A percentile compares a stretch with the other conserved stretches of the same genome.
Conservation (phyloP, 2,329 filamentous ascomycete genomes). For the Teratosphaeria destructans region DNA sequence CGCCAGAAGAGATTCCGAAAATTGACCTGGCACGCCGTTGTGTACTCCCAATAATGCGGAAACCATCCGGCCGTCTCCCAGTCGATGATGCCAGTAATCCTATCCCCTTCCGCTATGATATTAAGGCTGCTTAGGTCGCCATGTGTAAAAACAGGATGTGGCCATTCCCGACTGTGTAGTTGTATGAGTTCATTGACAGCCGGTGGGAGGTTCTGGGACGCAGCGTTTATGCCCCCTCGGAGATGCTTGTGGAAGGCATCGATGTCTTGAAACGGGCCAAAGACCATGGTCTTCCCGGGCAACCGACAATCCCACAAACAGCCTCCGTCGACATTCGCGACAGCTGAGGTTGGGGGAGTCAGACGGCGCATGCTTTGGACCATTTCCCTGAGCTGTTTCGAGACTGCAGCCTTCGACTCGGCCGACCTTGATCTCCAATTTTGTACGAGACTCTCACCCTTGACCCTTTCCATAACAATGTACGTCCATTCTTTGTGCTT, state of each 20-base stretch:
- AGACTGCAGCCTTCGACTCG: slow-evolving; percentile 1
- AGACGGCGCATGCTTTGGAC: slow-evolving; percentile 5
- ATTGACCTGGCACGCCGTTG: slow-evolving; percentile 32
- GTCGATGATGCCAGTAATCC: slow-evolving; percentile 37
- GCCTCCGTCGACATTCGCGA: slow-evolving; percentile 2
- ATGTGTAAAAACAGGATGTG: slow-evolving; percentile 39
- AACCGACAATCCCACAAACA: not conserved
- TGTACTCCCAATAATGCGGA: slow-evolving; percentile 39
- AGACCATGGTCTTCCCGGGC: not conserved
- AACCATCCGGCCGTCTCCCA: slow-evolving; percentile 42
- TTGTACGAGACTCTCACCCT: slow-evolving; percentile 2
- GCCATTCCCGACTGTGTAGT: slow-evolving; percentile 15
- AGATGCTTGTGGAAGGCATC: slow-evolving; percentile 4
- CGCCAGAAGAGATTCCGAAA: slow-evolving; percentile 30
- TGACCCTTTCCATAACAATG: slow-evolving; percentile 35
- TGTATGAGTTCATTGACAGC: not conserved
- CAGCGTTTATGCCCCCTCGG: not conserved
- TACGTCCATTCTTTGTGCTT: slow-evolving; percentile 29
- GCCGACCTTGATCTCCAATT: not conserved
- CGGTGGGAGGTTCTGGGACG: not conserved
- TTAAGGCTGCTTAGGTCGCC: slow-evolving; percentile 38
- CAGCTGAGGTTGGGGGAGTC: not conserved
- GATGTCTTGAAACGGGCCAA: slow-evolving; percentile 1
- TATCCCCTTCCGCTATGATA: slow-evolving; percentile 32
- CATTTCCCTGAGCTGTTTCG: slow-evolving; percentile 8